phyloP scores from a whole-genome alignment of 2,329 filamentous ascomycete genomes.

The Monascus ruber region DNA sequence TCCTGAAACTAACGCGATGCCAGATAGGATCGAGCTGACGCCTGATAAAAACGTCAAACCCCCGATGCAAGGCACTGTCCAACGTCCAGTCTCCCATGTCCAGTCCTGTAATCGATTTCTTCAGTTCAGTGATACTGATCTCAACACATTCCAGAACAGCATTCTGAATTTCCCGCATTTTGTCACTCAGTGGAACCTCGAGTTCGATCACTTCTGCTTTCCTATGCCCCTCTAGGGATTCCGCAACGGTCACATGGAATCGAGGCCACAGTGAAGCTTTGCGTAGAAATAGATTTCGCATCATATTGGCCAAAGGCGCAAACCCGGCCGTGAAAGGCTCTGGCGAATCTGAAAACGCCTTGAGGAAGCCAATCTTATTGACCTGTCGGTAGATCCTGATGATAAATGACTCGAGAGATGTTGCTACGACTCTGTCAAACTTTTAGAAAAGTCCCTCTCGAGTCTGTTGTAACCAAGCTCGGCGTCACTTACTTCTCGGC shows the following conservation, averaged over 20 bases:
- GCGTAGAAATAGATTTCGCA: conserved; percentile 81
- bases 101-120: conserved; percentile 77
- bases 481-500: conserved; percentile 52
- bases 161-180: conserved; percentile 87
- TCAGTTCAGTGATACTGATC: conserved; percentile 83
- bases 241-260: conserved; percentile 82
- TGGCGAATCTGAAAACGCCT: conserved; percentile 88
- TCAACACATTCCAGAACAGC: conserved; percentile 95
- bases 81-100: conserved; percentile 97
- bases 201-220: conserved; percentile 96
- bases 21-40: conserved; percentile 91
- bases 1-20: conserved; percentile 93
- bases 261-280: conserved; percentile 86
- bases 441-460: conserved; percentile 4
- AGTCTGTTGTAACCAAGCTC: background rate
- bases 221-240: conserved; percentile 77
- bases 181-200: conserved; percentile 89
- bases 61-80: conserved; percentile 82
- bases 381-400: conserved; percentile 85
- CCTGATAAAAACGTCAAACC: conserved; percentile 80
- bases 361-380: conserved; percentile 88
- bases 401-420: conserved; percentile 89
- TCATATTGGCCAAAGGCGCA: conserved; percentile 75
- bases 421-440: conserved; percentile 56
- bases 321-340: conserved; percentile 85